Percentiles rank a stretch among this genome's conserved stretches.
phyloP scores from a whole-genome alignment of 495 filamentous ascomycete genomes.

The Ramalina intermedia region DNA sequence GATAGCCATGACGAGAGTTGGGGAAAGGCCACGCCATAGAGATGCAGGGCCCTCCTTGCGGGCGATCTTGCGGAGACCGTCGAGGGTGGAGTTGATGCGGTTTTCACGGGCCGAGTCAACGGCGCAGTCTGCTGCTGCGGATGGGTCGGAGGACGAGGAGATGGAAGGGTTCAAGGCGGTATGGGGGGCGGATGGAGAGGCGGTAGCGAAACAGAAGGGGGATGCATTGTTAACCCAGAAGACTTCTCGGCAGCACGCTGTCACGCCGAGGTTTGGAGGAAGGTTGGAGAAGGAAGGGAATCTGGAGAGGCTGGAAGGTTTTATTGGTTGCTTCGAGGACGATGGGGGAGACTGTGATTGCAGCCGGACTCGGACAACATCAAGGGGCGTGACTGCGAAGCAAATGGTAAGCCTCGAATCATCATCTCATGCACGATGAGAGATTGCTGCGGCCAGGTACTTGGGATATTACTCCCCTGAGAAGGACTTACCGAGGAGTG shows the following conservation, averaged over 20 bases:
- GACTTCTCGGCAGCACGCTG: conserved; percentile 89
- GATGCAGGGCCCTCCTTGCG: conserved; percentile 78
- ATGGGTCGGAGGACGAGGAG: conserved; percentile 19
- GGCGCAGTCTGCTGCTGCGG: conserved; percentile 51
- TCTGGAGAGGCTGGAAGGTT: conserved; percentile 32
- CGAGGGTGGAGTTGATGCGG: conserved; percentile 79
- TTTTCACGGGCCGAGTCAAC: conserved; percentile 71
- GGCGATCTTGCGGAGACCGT: conserved; percentile 91
- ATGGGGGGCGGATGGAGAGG: conserved; percentile 16
- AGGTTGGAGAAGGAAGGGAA: conserved; percentile 45
- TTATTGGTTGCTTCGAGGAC: conserved; percentile 23
- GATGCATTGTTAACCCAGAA: conserved; percentile 87
- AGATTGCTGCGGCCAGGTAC: conserved; percentile 1
- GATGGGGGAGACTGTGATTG: conserved; percentile 56
- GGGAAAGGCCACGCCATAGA: conserved; percentile 84
- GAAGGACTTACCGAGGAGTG: conserved; percentile 57
- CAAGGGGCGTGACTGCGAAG: conserved; percentile 72
- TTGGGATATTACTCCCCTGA: neutral
- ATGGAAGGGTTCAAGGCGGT: conserved; percentile 23
- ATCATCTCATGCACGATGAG: neutral
- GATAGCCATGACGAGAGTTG: conserved; percentile 86
- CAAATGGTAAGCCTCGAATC: neutral
- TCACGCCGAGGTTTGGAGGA: conserved; percentile 72
- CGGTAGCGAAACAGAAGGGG: conserved; percentile 55
- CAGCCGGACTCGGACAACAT: conserved; percentile 88